A percentile compares a stretch with the other conserved stretches of the same genome.
These are phyloP conservation scores for Colletotrichum salicis DNA, from an alignment of 2,329 filamentous ascomycete genomes.

Conservation along the genomic window DNA sequence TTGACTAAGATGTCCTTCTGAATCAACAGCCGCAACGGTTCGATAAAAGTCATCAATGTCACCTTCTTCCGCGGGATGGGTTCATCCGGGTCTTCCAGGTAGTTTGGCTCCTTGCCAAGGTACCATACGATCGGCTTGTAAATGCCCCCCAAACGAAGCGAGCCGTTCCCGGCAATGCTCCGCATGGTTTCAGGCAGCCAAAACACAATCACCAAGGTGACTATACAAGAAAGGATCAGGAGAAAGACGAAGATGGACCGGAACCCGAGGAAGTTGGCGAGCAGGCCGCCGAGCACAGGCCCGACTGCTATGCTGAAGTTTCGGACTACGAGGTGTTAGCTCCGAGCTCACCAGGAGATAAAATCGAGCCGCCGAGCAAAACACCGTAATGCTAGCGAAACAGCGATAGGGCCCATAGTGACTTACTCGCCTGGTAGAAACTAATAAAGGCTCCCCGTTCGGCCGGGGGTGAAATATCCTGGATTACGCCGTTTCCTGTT, in stretches of 20 bases:
- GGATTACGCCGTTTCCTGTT: slow-evolving; percentile 45
- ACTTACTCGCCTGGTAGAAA: slow-evolving; percentile 46
- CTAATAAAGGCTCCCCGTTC: slow-evolving; percentile 45
- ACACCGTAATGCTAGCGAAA: neutral
- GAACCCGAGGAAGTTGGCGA: slow-evolving; percentile 43
- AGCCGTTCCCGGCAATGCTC: slow-evolving; percentile 43
- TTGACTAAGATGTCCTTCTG: slow-evolving; percentile 57
- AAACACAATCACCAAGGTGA: slow-evolving; percentile 36
- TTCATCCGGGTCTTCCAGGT: slow-evolving; percentile 34
- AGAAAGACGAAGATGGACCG: slow-evolving; percentile 43
- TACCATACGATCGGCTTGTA: slow-evolving; percentile 39
- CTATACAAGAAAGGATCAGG: slow-evolving; percentile 11
- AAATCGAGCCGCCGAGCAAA: neutral
- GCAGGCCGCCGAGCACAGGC: slow-evolving; percentile 45
- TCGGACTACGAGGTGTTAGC: slow-evolving; percentile 36
- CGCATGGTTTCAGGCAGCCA: slow-evolving; percentile 44
- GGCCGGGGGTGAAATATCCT: slow-evolving; percentile 43
- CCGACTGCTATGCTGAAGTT: slow-evolving; percentile 46
- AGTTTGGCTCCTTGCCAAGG: slow-evolving; percentile 30
- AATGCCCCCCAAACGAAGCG: slow-evolving; percentile 38
- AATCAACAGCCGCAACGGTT: slow-evolving; percentile 49
- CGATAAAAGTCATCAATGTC: slow-evolving; percentile 44
- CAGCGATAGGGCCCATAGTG: neutral
- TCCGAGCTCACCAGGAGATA: slow-evolving; percentile 10
- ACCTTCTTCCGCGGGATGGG: slow-evolving; percentile 37